Evolutionary conservation across 192 early-diverging fungal species (phyloP), one percentile per base, ranked within the genome.

Genomic region (Backusella tarrabulga): DNA sequence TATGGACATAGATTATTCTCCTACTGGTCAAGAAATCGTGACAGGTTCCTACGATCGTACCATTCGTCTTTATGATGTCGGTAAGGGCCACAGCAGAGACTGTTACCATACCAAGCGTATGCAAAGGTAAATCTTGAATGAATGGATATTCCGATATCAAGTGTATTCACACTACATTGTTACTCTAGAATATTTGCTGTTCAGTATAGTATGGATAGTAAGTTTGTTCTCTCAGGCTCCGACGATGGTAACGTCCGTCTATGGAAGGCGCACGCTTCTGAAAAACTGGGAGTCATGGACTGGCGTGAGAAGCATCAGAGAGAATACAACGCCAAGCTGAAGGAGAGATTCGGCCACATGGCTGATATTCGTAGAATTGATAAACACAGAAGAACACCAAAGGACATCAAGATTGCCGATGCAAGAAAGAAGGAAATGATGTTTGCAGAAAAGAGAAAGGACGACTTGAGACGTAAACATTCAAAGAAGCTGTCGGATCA

Each of bases 81-180:
- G 90, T 34, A 84, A 89, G 7, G 96, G 96, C 15, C 93, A 95
- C 82, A 91, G 89, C 69, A 90, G 95, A 44, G 98, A 99, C 79
- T 89, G 96, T 38, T 99, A 99, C 84, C 96, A 98, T 85, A 95
- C 97, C 11, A 96, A 98, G 85, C 95, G 98, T 70, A 99, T 99
- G 98, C 98, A 99, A 83, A 88, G 92, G 74, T 75, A 75, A 32
- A 32, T 32, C 2, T 32, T 2, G 32, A 32, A 32, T 32, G 32
- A 32, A 32, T 32, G 32, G 32, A 32, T 32, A 1, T 32, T 32
- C 32, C 2, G 32, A 2, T 32, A 32, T 32, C 32, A 32, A 32
- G 32, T 32, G 32, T 32, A n/a, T 54, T 50, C 26, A 23, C 5
- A 32, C 32, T 2, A 32, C 29, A 44, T 34, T 93, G 74, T 96